Base-by-base conservation (phyloP, 176 grass and related monocot species). In the Oryza meyeriana region DNA sequence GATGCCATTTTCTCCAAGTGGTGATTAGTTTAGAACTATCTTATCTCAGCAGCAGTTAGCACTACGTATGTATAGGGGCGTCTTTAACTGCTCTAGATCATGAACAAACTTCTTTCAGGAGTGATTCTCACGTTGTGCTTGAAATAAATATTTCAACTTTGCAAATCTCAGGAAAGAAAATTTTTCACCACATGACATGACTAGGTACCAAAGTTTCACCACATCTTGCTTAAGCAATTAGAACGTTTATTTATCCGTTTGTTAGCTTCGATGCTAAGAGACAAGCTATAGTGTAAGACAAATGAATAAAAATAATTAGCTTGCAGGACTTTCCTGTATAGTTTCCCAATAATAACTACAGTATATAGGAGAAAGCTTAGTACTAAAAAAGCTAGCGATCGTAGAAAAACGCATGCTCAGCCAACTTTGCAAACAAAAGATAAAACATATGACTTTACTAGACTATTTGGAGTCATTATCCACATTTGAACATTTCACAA, bases 371-470 rank as follows among this genome's bases (percentile, higher is more conserved):
- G 71, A 66, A 47, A 72, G 72, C 64, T 59, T 59, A 72, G 9
- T 72, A 59, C 61, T 47, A 66, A 47, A 64, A 76, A 65, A 77
- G 26, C 26, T 45, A 79, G 34, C 45, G 34, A 35, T 44, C 44
- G 47, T 69, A 76, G 71, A 76, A 42, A 83, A 80, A 80, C 9
- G 71, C 78, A 64, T 38, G 24, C 58, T 65, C 57, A 24, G 34
- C 28, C 58, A 85, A 86, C 34, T 20, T 71, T 71, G n/a, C 57
- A 28, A 36, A 77, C 35, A 64, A 39, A 6, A 74, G 59, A 72
- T 82, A 78, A 72, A 77, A 71, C 59, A 59, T 42, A 66, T 61
- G 88, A 61, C 41, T 57, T 66, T 35, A 47, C 61, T 8, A 16
- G 20, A 36, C 44, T 64, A 16, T 42, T 85, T 58, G 7, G 40